phyloP scores from a whole-genome alignment of 345 rosid species.

The Lumnitzera littorea region DNA sequence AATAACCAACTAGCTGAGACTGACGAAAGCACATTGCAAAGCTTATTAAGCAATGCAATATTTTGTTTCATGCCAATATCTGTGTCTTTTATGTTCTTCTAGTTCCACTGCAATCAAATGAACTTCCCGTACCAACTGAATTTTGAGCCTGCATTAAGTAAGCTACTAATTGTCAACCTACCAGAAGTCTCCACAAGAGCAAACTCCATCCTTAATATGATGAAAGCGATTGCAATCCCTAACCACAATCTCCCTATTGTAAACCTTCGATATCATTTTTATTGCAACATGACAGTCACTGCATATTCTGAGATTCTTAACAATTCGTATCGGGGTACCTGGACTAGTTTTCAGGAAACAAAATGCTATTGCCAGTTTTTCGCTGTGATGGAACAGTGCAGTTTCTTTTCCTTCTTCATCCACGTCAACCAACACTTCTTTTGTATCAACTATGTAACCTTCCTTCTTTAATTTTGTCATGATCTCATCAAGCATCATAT shows the following conservation, averaged over 20 bases:
- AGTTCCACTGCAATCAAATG: too few relatives aligned
- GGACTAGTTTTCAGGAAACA: conserved; percentile 16
- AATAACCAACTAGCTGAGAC: background rate
- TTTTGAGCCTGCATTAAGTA: background rate
- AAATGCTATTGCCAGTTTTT: conserved; percentile 22
- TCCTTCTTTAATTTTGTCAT: conserved; percentile 31
- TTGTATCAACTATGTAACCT: conserved; percentile 37
- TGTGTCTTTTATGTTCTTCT: too few relatives aligned
- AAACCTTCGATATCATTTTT: conserved; percentile 21
- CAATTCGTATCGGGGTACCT: conserved; percentile 14
- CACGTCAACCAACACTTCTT: conserved; percentile 41
- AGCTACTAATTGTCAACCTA: background rate
- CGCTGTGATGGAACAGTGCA: conserved; percentile 16
- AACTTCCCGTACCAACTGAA: background rate
- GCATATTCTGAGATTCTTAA: conserved; percentile 22
- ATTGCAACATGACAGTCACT: conserved; percentile 15
- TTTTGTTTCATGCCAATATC: too few relatives aligned
- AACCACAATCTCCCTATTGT: conserved; percentile 8
- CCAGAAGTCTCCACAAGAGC: conserved; percentile 20
- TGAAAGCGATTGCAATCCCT: conserved; percentile 18
- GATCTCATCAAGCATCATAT: conserved; percentile 37
- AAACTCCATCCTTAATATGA: conserved; percentile 12
- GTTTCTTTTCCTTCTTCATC: conserved; percentile 26
- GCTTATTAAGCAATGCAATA: background rate
- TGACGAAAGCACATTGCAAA: background rate